phyloP scores from a whole-genome alignment of 768 basidiomycete species.

The Gloeopeniophorella convolvens region DNA sequence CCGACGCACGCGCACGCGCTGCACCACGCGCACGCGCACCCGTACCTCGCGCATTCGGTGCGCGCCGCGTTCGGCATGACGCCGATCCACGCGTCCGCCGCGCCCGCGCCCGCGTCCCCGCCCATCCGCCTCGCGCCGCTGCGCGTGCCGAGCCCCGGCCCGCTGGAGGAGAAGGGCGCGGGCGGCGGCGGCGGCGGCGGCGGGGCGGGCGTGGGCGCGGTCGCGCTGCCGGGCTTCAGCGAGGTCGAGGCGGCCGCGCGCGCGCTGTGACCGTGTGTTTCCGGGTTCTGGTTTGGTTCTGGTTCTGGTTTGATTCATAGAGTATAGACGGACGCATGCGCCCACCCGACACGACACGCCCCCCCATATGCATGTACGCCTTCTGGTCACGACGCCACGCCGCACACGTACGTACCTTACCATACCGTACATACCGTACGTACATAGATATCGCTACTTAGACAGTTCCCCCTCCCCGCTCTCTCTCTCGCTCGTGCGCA shows the following conservation, averaged over 20 bases:
- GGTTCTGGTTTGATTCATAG: too few relatives aligned
- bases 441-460: too few relatives aligned
- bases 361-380: too few relatives aligned
- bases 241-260: constrained; percentile 27
- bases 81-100: constrained; percentile 49
- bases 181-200: constrained; percentile 11
- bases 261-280: constrained; percentile 7
- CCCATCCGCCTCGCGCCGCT: constrained; percentile 70
- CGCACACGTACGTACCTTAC: too few relatives aligned
- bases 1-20: constrained; percentile 27
- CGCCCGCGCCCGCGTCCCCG: constrained; percentile 39
- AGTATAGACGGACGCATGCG: too few relatives aligned
- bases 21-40: constrained; percentile 15
- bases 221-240: constrained; percentile 28
- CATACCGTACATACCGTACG: too few relatives aligned
- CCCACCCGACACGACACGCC: too few relatives aligned
- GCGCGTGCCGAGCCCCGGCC: constrained; percentile 36
- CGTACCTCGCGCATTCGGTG: constrained; percentile 72
- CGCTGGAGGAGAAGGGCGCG: constrained; percentile 14
- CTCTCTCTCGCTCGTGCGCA: too few relatives aligned
- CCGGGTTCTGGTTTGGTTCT: too few relatives aligned
- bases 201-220: constrained; percentile 18
- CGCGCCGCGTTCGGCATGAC: constrained; percentile 91
- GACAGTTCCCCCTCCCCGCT: too few relatives aligned
- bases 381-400: too few relatives aligned